Evolutionary conservation across 208 protist genomes (phyloP).

Genomic region (Leishmania amazonensis): DNA sequence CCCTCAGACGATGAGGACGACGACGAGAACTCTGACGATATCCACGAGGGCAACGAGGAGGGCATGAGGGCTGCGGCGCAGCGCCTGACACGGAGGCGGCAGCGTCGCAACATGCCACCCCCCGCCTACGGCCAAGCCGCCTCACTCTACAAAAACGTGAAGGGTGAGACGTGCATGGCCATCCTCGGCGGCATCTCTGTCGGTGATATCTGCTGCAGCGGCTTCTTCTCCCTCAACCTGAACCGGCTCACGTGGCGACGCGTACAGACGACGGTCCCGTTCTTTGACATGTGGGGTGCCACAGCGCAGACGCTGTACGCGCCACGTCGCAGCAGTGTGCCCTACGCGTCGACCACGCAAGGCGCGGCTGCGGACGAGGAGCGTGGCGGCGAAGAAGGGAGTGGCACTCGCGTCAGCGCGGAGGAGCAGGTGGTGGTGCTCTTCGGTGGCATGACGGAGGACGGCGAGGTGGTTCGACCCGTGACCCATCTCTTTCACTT

Average conservation of each 20-base stretch:
- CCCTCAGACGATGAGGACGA: not conserved
- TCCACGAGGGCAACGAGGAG: not conserved
- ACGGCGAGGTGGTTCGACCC: conserved; percentile 22
- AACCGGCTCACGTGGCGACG: conserved; percentile 35
- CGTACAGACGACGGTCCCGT: conserved; percentile 21
- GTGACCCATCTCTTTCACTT: conserved; percentile 54
- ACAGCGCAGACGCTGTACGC: conserved; percentile 46
- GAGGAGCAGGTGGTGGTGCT: conserved; percentile 68
- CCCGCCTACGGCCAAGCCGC: conserved; percentile 66
- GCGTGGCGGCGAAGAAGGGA: not conserved
- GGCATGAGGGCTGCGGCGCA: not conserved
- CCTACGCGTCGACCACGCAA: too few species aligned
- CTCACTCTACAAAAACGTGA: conserved; percentile 20
- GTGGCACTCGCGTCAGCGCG: not conserved
- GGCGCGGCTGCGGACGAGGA: not conserved
- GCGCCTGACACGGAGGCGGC: not conserved
- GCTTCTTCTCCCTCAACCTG: conserved; percentile 48
- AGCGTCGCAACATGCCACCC: conserved; percentile 32
- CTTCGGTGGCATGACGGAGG: conserved; percentile 68
- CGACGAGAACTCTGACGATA: not conserved
- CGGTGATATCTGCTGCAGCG: conserved; percentile 18
- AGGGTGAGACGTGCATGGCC: conserved; percentile 38
- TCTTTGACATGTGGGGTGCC: conserved; percentile 48
- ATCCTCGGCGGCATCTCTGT: conserved; percentile 47
- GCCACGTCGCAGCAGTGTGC: conserved; percentile 17